Evolutionary conservation across 2,329 filamentous ascomycete species (phyloP), one percentile per base, ranked within the genome.

Genomic region (Hysterium pulicare): DNA sequence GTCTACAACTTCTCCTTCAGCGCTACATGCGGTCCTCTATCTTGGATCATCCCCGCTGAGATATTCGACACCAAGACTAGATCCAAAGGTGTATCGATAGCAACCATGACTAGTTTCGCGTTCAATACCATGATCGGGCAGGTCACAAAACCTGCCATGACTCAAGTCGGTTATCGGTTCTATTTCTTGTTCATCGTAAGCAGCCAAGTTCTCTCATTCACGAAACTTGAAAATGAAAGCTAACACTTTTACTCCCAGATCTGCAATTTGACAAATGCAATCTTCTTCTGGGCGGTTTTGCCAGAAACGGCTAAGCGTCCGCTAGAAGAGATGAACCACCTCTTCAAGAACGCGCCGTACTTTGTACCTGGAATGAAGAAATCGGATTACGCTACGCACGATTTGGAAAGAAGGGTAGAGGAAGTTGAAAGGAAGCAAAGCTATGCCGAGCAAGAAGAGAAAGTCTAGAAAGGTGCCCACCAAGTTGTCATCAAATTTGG

Each of bases 1-100:
- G 61, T 87, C 1, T 90, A 87, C 74, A 90, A 90, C 68, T 85
- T 89, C 70, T 83, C 76, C 32, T 90, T 88, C 73, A 83, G 77
- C 3, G 76, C 77, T 24, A 84, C 83, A 2, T 86, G 83, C 45
- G 86, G 86, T 17, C 84, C 86, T 0, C 67, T 89, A 1, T 74
- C 77, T 16, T 81, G 76, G 75, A 78, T 79, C 41, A 81, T 83
- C 46, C 79, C 79, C 0, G 82, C 84, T 38, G 84, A 88, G 59
- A 84, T 88, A 31, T 90, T 90, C 67, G 86, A 90, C 64, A 90
- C 83, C 2, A 79, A 82, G 47, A 90, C 85, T 0, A 77, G 86
- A 30, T 75, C 81, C 40, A 87, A 87, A 70, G 86, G 84, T 53
- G 85, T 90, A 1, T 83, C 82, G 1, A 81, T 89, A 48, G 84